Evolutionary conservation across 1,284 basidiomycete genomes (phyloP), one percentile per base, ranked within the genome.

Genomic region (Leccinum idahoense): DNA sequence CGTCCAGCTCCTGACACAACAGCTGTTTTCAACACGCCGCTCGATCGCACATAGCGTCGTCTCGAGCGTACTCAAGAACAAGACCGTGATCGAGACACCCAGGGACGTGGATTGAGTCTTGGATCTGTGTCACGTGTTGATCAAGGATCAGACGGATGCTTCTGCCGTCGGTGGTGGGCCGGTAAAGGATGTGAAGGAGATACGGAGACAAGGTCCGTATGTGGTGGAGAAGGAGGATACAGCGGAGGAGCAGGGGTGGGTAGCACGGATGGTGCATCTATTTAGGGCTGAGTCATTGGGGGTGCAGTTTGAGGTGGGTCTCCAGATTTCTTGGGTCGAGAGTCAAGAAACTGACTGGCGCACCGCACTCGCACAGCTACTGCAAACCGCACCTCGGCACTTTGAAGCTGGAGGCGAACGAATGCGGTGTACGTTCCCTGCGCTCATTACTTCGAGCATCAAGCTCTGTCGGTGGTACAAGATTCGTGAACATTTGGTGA

Each of bases 161-260:
- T 74, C 76, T n/a, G 76, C 77, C 26, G 76, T 20, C 26, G 49
- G 11, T 53, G 11, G 12, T 23, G 53, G 26, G 18, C 15, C 5
- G 10, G 15, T 74, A n/a, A 68, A 73, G 26, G 78, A 77, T 26
- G 68, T 73, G 23, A 82, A 84, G 64, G 87, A 87, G 53, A 75
- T 79, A 41, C 78, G 87, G 60, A 78, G 85, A 69, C 82, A 84
- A 60, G 84, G 81, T 12, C 80, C 85, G 18, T 81, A 85, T 65
- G 77, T 78, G 67, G 77, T 80, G 57, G 93, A 95, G 71, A 79
- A 88, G 59, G 92, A 94, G 71, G 95, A 97, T 72, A 82, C 94
- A 80, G 94, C 94, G 0, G 96, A 97, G 75, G 96, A 98, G 75
- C 95, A 98, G 71, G 96, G 95, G 0, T 98, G 95, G 95, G 87